Conservation (phyloP, 139 green algal species). For the Chlorella sorokiniana region DNA sequence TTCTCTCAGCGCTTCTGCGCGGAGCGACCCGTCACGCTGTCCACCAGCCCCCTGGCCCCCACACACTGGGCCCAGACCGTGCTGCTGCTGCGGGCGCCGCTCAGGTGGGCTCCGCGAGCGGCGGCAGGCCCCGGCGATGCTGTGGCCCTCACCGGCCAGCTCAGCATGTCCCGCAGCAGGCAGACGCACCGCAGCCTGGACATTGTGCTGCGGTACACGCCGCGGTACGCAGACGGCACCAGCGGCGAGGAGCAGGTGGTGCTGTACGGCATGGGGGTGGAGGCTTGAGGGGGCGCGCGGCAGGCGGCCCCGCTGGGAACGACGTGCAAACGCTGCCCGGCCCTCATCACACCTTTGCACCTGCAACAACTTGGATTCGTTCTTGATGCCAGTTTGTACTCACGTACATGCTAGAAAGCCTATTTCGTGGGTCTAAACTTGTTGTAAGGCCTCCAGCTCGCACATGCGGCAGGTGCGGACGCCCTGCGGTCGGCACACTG, state of each 20-base stretch:
- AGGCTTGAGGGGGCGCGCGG: neutral
- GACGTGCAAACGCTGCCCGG: too few species aligned
- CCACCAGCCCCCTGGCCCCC: slow-evolving; percentile 71
- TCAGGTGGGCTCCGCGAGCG: slow-evolving; percentile 46
- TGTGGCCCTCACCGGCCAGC: slow-evolving; percentile 50
- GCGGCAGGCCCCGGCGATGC: neutral
- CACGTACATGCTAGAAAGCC: too few species aligned
- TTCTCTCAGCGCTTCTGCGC: slow-evolving; percentile 88
- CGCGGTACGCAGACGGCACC: slow-evolving; percentile 36
- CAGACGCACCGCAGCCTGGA: slow-evolving; percentile 74
- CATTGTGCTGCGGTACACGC: slow-evolving; percentile 66
- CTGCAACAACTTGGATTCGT: too few species aligned
- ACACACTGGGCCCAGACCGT: slow-evolving; percentile 97
- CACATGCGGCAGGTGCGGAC: too few species aligned
- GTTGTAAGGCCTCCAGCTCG: too few species aligned
- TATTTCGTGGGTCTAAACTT: too few species aligned
- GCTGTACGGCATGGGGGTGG: slow-evolving; percentile 42
- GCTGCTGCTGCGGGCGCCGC: slow-evolving; percentile 68
- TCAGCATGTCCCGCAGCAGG: slow-evolving; percentile 74
- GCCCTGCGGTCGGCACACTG: too few species aligned
- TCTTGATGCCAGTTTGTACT: too few species aligned
- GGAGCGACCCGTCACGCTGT: slow-evolving; percentile 74
- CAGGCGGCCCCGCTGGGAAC: too few species aligned
- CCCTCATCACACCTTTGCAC: too few species aligned
- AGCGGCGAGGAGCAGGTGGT: slow-evolving; percentile 3